Percentiles rank a stretch among this genome's conserved stretches.
Conservation (phyloP, 805 yeast genomes). For the Nakazawaea ernobii region DNA sequence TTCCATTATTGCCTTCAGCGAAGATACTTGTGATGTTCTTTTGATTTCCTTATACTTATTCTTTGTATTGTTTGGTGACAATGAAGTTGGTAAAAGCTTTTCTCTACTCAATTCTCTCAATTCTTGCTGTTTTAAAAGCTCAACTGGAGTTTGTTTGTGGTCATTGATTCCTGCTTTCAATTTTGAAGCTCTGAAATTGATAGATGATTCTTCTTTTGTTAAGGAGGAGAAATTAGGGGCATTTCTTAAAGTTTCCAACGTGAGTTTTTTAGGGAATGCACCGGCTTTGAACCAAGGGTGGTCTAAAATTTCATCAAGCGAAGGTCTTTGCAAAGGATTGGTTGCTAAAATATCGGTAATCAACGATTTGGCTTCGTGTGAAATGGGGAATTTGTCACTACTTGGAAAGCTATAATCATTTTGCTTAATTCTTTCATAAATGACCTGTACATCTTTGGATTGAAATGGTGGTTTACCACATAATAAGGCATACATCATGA, state of each 20-base stretch:
- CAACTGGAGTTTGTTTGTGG: conserved; percentile 55
- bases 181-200: conserved; percentile 64
- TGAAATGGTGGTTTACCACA: conserved; percentile 98
- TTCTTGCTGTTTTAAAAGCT: conserved; percentile 56
- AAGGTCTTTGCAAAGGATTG: conserved; percentile 78
- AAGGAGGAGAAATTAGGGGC: conserved; percentile 54
- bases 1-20: conserved; percentile 16
- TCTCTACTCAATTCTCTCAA: conserved; percentile 62
- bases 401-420: conserved; percentile 78
- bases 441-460: conserved; percentile 86
- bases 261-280: conserved; percentile 68
- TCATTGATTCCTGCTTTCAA: conserved; percentile 50
- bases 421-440: conserved; percentile 85
- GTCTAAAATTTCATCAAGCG: conserved; percentile 68
- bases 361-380: conserved; percentile 66
- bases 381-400: conserved; percentile 48
- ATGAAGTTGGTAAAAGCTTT: conserved; percentile 75
- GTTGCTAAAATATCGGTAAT: conserved; percentile 69
- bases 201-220: conserved; percentile 53
- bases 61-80: conserved; percentile 90
- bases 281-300: conserved; percentile 82
- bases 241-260: conserved; percentile 54
- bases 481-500: conserved; percentile 89
- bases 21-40: conserved; percentile 21
- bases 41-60: conserved; percentile 73